Base-by-base conservation (phyloP, 2,329 filamentous ascomycete species). In the Diaporthe caulivora region DNA sequence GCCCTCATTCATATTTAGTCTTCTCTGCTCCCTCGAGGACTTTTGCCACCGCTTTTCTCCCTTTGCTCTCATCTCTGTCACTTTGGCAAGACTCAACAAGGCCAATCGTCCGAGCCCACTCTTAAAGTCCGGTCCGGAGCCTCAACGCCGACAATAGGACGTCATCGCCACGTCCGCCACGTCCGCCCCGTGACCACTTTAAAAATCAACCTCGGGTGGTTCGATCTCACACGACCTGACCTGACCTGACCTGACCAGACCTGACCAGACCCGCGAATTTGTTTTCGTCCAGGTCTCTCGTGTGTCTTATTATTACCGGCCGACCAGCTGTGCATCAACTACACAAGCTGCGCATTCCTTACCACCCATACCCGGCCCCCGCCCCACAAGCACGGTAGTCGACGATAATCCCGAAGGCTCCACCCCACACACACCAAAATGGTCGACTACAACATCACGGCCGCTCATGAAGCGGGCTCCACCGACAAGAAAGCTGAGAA, bases 401-500 rank as follows among this genome's bases (percentile, higher is more conserved):
- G 71, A 70, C 73, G 42, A 67, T 65, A 68, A 51, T 42, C 57
- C 65, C 53, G 53, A 67, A 60, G 53, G 49, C 40, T 44, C 40
- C 34, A 31, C 26, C 18, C 44, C 34, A 44, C 44, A 34, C 18
- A 34, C 24, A n/a, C 26, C n/a, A 58, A 58, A 24, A 75, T 75
- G 74, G 71, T 67, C n/a, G 67, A 67, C 55, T 34, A 60, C 60
- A 51, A 64, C 70, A 73, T 71, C 47, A 44, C 54, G 24, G 51
- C 54, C 17, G 53, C 70, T 18, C 24, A 72, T 5, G 44, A 55
- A 31, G 49, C 21, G 34, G 54, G 37, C 29, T 55, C 44, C 37
- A 51, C 47, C 54, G 74, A 75, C 47, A 64, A 58, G 34, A 75
- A 75, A 47, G 54, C 58, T 15, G 74, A 75, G 26, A 75, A 75